phyloP scores from a whole-genome alignment of 345 rosid species.

The Gossypium mustelinum region DNA sequence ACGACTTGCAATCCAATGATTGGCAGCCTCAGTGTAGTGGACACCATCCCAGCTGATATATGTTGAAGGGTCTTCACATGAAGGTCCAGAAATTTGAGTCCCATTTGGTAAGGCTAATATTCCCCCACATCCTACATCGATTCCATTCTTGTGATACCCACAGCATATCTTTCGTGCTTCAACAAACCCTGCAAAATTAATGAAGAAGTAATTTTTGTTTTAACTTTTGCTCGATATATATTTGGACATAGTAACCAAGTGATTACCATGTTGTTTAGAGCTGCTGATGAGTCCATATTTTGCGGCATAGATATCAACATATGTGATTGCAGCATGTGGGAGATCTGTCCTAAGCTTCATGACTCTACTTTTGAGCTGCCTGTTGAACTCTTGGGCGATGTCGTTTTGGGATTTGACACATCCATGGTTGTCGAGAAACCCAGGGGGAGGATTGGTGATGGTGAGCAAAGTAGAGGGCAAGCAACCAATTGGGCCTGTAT shows the following conservation, averaged over 20 bases:
- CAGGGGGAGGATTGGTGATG: slow-evolving; percentile 17
- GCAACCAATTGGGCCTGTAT: slow-evolving; percentile 67
- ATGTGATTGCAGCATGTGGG: slow-evolving; percentile 64
- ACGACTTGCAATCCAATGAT: slow-evolving; percentile 9
- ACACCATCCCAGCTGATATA: slow-evolving; percentile 15
- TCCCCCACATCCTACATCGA: slow-evolving; percentile 15
- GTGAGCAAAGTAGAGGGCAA: slow-evolving; percentile 32
- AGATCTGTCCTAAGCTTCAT: slow-evolving; percentile 57
- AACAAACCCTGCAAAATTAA: slow-evolving; percentile 7
- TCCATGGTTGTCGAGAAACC: slow-evolving; percentile 51
- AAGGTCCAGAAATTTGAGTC: not conserved
- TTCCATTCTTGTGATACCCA: slow-evolving; percentile 15
- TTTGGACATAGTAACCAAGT: not conserved
- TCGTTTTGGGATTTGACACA: slow-evolving; percentile 77
- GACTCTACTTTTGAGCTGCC: slow-evolving; percentile 61
- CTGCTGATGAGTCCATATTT: slow-evolving; percentile 69
- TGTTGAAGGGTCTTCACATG: slow-evolving; percentile 1
- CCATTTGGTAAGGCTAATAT: slow-evolving; percentile 4
- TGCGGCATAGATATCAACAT: slow-evolving; percentile 74
- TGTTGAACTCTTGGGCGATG: slow-evolving; percentile 76
- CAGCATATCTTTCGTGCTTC: slow-evolving; percentile 3
- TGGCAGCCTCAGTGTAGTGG: slow-evolving; percentile 18
- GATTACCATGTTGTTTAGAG: slow-evolving; percentile 57
- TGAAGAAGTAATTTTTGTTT: not conserved
- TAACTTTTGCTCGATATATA: not conserved